phyloP scores from a whole-genome alignment of 2,329 filamentous ascomycete species.

The Phaeosphaeria sp. region DNA sequence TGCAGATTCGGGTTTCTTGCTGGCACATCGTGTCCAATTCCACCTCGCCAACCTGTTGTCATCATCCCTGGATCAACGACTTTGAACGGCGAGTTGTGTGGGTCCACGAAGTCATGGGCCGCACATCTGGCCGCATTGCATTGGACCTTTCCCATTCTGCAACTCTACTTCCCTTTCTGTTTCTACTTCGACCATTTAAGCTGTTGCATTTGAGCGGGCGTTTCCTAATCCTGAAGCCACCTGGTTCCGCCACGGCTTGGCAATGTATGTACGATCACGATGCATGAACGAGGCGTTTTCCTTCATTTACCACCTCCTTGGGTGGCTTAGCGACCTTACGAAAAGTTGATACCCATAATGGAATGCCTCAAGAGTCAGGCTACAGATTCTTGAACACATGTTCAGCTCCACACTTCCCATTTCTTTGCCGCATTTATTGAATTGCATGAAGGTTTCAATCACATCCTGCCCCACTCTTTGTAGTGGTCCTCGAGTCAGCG shows the following conservation, averaged over 20 bases:
- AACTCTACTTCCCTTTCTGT: slow-evolving; percentile 1
- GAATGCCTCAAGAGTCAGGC: not conserved
- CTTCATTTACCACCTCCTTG: slow-evolving; percentile 12
- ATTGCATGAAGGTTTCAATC: not conserved
- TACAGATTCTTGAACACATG: not conserved
- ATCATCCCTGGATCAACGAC: not conserved
- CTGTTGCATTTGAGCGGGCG: slow-evolving; percentile 36
- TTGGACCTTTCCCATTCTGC: not conserved
- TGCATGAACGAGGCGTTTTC: slow-evolving; percentile 36
- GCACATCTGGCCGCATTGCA: not conserved
- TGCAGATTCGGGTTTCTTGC: not conserved
- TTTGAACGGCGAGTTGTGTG: not conserved
- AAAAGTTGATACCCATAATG: slow-evolving; percentile 17
- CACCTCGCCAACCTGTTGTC: not conserved
- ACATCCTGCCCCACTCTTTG: not conserved
- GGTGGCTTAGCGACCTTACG: slow-evolving; percentile 13
- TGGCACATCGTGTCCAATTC: not conserved
- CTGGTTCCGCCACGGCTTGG: slow-evolving; percentile 1
- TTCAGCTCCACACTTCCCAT: not conserved
- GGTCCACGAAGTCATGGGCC: not conserved
- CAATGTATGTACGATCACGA: slow-evolving; percentile 28
- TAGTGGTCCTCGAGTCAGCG: not conserved
- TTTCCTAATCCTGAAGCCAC: slow-evolving; percentile 16
- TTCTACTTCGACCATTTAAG: slow-evolving; percentile 1
- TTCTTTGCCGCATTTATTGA: not conserved